phyloP scores from a whole-genome alignment of 345 rosid genomes.

The Lumnitzera littorea region DNA sequence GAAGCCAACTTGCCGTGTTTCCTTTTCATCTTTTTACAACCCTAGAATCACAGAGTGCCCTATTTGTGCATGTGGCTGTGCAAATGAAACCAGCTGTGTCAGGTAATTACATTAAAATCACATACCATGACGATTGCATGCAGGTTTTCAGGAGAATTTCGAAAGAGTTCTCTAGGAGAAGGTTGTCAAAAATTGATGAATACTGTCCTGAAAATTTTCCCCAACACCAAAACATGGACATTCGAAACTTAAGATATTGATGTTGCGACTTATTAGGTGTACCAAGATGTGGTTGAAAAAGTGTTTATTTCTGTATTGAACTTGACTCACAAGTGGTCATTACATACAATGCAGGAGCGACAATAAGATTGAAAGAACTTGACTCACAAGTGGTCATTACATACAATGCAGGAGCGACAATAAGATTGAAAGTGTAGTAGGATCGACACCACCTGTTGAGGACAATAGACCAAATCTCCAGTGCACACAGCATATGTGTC shows the following conservation, averaged over 20 bases:
- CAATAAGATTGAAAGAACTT: slow-evolving; percentile 4
- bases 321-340: background rate
- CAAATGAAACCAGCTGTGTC: slow-evolving; percentile 22
- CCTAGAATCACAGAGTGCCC: slow-evolving; percentile 37
- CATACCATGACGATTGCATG: no score
- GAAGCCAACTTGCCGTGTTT: slow-evolving; percentile 39
- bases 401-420: slow-evolving; percentile 12
- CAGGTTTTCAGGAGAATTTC: no score
- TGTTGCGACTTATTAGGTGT: no score
- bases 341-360: slow-evolving; percentile 9
- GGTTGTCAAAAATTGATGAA: no score
- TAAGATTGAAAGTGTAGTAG: slow-evolving; percentile 7
- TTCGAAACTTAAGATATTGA: no score
- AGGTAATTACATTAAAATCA: slow-evolving; percentile 4
- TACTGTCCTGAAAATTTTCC: no score
- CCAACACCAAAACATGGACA: no score
- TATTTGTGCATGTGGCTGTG: slow-evolving; percentile 41
- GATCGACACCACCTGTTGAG: slow-evolving; percentile 1
- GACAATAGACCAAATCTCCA: slow-evolving; percentile 12
- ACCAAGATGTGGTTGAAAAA: no score
- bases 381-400: background rate
- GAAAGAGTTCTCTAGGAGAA: no score
- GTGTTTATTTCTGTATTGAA: background rate
- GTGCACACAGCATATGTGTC: slow-evolving; percentile 28
- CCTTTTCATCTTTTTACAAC: slow-evolving; percentile 45